Evolutionary conservation across 2,329 filamentous ascomycete genomes (phyloP).

Genomic region (Colletotrichum trifolii): DNA sequence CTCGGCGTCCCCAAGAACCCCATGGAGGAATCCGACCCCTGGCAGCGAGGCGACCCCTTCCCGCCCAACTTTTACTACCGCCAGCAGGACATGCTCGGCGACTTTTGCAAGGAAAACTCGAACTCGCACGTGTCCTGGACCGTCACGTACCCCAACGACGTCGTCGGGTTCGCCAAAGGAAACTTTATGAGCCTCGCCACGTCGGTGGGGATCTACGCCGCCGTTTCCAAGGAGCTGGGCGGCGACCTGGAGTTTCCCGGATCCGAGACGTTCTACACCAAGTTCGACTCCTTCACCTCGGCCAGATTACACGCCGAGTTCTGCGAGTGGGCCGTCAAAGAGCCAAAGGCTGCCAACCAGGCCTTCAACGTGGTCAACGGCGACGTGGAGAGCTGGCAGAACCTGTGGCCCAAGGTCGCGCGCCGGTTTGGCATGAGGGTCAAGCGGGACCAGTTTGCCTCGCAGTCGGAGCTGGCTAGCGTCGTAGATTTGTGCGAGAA

Average conservation of each 20-base stretch:
- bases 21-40: constrained; percentile 58
- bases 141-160: constrained; percentile 48
- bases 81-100: constrained; percentile 57
- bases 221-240: constrained; percentile 48
- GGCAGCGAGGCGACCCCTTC: constrained; percentile 46
- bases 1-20: constrained; percentile 58
- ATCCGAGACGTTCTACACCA: constrained; percentile 48
- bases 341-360: constrained; percentile 47
- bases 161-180: constrained; percentile 46
- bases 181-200: constrained; percentile 56
- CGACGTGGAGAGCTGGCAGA: constrained; percentile 53
- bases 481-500: constrained; percentile 39
- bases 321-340: constrained; percentile 47
- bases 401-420: constrained; percentile 54
- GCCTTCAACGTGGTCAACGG: constrained; percentile 50
- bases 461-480: constrained; percentile 32
- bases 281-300: constrained; percentile 47
- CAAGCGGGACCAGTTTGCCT: constrained; percentile 44
- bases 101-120: constrained; percentile 37
- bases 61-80: constrained; percentile 63
- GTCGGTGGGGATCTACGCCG: constrained; percentile 54
- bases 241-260: constrained; percentile 48
- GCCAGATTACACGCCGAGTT: constrained; percentile 49
- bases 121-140: constrained; percentile 40
- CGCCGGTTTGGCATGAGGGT: constrained; percentile 48